Conservation (phyloP, 148 eudicot species). For the Heliosperma pusillum region DNA sequence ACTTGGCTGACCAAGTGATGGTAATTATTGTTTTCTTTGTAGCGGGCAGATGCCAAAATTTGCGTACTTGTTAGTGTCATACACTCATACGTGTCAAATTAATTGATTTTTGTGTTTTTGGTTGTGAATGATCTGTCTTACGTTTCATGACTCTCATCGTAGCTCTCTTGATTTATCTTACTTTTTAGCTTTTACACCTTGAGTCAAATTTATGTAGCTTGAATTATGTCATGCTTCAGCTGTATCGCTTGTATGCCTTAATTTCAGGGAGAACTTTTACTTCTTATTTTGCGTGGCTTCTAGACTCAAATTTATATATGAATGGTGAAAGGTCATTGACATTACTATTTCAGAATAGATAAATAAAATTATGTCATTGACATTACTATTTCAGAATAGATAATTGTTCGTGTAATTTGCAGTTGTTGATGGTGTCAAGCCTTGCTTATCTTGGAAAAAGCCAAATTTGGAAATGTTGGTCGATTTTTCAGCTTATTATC, state of each 20-base stretch:
- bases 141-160: not conserved
- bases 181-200: not conserved
- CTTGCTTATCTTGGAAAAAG: conserved; percentile 52
- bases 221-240: not conserved
- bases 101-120: not conserved
- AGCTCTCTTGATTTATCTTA: not conserved
- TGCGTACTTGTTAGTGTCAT: conserved; percentile 3
- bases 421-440: conserved; percentile 39
- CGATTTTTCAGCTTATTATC: conserved; percentile 61
- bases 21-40: not conserved
- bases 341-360: no score
- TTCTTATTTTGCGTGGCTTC: no score
- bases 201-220: no score
- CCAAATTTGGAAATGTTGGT: conserved; percentile 72
- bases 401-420: conserved; percentile 21
- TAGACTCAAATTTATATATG: no score
- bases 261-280: no score
- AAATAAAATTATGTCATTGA: not conserved
- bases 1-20: not conserved
- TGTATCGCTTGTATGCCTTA: not conserved
- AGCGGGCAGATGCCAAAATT: no score
- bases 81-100: not conserved
- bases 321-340: no score
- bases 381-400: not conserved
- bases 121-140: not conserved